Evolutionary conservation across 1,284 basidiomycete species (phyloP), one percentile per base, ranked within the genome.

Genomic region (Thecaphora frezii): DNA sequence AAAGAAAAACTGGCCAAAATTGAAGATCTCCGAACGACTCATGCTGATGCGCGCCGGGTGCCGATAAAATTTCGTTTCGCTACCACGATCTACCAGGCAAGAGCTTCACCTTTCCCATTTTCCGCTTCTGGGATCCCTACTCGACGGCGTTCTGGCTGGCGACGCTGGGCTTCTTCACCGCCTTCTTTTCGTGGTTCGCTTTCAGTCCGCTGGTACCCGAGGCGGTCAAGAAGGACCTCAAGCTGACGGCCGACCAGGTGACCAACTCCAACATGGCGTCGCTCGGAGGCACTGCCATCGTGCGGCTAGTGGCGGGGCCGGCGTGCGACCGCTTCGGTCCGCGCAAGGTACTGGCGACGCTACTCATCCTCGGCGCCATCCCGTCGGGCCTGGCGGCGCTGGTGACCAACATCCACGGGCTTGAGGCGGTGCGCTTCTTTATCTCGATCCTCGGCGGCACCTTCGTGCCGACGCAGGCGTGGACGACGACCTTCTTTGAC

Each of bases 301-400:
- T 86, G n/a, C 83, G 86, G 12, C 24, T 85, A 13, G 44, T 84
- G 22, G 81, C 83, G 2, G 87, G 87, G 0, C 85, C 85, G 0
- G 79, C 86, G 0, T 83, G 85, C 36, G 86, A 88, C 65, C 79
- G 83, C 73, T 78, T 56, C 46, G 67, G 54, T 25, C 86, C 86
- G 0, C 80, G 87, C 19, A 84, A 84, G 55, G 83, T 86, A 22
- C 86, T 88, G 84, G 86, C 85, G 7, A 76, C 64, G 1, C 75
- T 88, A 19, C 82, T 88, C 22, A 70, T 86, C 44, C 58, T 85
- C 0, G 86, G 86, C 5, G 85, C 86, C 1, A 84, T 88, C 38
- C 87, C 87, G 1, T 86, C 85, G 1, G 87, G 85, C 1, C 76
- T 87, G 8, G 86, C 86, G 0, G 86, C 86, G 4, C 84, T 84